Percentiles rank a stretch among this genome's conserved stretches.
phyloP scores from a whole-genome alignment of 2,329 filamentous ascomycete genomes.

The Shiraia sp. region DNA sequence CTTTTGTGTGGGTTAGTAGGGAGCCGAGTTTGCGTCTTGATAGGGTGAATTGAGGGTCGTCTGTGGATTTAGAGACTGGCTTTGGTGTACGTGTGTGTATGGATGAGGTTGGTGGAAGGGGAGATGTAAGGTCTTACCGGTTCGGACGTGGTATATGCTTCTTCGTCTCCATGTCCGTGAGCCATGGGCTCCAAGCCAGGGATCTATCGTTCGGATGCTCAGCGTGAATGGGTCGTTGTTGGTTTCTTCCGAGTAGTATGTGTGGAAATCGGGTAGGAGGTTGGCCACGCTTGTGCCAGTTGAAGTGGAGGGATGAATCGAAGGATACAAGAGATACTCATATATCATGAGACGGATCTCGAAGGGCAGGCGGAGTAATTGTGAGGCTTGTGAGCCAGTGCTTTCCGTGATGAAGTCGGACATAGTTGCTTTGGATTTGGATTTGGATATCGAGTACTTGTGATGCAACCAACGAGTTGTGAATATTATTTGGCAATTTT shows the following conservation, averaged over 20 bases:
- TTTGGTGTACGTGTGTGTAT: too few species aligned
- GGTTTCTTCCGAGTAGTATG: slow-evolving; percentile 43
- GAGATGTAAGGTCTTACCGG: too few species aligned
- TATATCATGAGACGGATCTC: slow-evolving; percentile 55
- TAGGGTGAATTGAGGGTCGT: slow-evolving; percentile 1
- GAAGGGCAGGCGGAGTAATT: slow-evolving; percentile 49
- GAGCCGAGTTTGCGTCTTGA: slow-evolving; percentile 3
- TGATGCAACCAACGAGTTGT: too few species aligned
- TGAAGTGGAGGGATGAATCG: slow-evolving; percentile 33
- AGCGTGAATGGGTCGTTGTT: slow-evolving; percentile 42
- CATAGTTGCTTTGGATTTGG: too few species aligned
- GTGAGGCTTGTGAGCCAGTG: slow-evolving; percentile 23
- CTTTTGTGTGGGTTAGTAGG: slow-evolving; percentile 26
- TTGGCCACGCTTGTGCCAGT: slow-evolving; percentile 38
- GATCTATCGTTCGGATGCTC: slow-evolving; percentile 51
- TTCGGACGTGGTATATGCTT: slow-evolving; percentile 44
- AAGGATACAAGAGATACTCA: slow-evolving; percentile 48
- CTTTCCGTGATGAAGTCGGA: background rate
- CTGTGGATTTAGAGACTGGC: background rate
- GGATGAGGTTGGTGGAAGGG: too few species aligned
- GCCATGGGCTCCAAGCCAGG: slow-evolving; percentile 33
- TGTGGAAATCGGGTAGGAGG: slow-evolving; percentile 46
- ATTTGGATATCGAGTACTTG: too few species aligned
- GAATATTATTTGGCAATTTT: too few species aligned
- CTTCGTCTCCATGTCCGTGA: slow-evolving; percentile 37